A percentile compares a stretch with the other conserved stretches of the same genome.
Evolutionary conservation across 1,284 basidiomycete species (phyloP).

Genomic region (Leccinum pallidistipes): DNA sequence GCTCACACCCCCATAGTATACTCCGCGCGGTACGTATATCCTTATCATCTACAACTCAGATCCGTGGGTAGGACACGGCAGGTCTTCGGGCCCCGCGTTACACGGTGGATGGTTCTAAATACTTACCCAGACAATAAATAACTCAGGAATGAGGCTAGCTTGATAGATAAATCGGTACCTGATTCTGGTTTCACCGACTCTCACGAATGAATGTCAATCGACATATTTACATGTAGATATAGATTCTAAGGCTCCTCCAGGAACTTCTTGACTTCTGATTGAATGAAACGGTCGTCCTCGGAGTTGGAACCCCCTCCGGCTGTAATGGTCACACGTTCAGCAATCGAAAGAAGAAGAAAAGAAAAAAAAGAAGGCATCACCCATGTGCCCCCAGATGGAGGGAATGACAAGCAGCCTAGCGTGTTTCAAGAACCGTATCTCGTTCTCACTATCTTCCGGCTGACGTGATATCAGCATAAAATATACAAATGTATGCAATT

Average conservation of each 20-base stretch:
- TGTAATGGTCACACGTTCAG: constrained; percentile 12
- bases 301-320: constrained; percentile 44
- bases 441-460: constrained; percentile 58
- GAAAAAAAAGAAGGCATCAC: constrained; percentile 27
- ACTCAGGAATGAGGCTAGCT: not conserved
- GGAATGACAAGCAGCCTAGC: constrained; percentile 51
- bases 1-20: not conserved
- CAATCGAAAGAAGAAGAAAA: not conserved
- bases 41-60: not conserved
- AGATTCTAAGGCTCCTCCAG: constrained; percentile 27
- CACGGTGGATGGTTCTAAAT: not conserved
- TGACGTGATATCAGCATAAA: constrained; percentile 20
- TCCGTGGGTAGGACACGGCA: not conserved
- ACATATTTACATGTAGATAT: constrained; percentile 13
- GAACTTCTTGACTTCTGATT: constrained; percentile 40
- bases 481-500: not conserved
- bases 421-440: constrained; percentile 44
- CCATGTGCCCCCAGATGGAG: constrained; percentile 59
- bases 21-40: not conserved
- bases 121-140: not conserved
- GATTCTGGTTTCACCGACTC: not conserved
- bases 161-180: not conserved
- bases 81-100: not conserved
- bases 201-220: not conserved
- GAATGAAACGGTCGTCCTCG: constrained; percentile 40